Evolutionary conservation across 2,329 filamentous ascomycete species (phyloP), one percentile per base, ranked within the genome.

Genomic region (Pseudofabraea citricarpa): DNA sequence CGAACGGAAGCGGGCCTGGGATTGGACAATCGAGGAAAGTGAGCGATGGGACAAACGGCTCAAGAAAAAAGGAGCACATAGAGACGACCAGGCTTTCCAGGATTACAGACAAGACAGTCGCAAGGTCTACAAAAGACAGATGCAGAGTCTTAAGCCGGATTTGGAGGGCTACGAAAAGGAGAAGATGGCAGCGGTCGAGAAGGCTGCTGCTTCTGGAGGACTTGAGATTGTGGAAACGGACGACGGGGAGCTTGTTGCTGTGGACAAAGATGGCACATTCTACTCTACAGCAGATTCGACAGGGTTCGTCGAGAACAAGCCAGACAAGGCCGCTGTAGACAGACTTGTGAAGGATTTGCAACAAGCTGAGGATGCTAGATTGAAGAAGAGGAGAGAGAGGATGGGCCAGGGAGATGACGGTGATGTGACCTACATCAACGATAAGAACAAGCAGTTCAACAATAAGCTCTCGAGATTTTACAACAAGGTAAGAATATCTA

Each of bases 391-490:
- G 57, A 83, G 79, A 63, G 88, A 94, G 53, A 77, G 90, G 41
- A 81, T 86, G 63, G 79, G 80, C 10, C 79, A 83, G 62, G 89
- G 90, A 46, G 90, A 95, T 51, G 87, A 90, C 37, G 85, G 81
- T 21, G 93, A 98, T 66, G 87, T 97, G 57, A 97, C 91, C 6
- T 97, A 95, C 68, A 98, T 98, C 78, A 98, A 98, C 70, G 90
- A 96, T 70, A 96, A 98, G 84, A 98, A 98, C 75, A 97, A 97
- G 75, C 90, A 96, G 75, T 98, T 98, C 73, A 98, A 98, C 80
- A 83, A 95, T 72, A 97, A 98, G 72, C 73, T 98, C 65, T 75
- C 85, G 42, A 77, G 93, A 54, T 98, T 97, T 71, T 98, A 98
- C 69, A 93, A 98, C 71, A 95, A 95, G 69, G 73, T 75, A 66